phyloP scores from a whole-genome alignment of 768 basidiomycete species.

The Kwoniella dejecticola region DNA sequence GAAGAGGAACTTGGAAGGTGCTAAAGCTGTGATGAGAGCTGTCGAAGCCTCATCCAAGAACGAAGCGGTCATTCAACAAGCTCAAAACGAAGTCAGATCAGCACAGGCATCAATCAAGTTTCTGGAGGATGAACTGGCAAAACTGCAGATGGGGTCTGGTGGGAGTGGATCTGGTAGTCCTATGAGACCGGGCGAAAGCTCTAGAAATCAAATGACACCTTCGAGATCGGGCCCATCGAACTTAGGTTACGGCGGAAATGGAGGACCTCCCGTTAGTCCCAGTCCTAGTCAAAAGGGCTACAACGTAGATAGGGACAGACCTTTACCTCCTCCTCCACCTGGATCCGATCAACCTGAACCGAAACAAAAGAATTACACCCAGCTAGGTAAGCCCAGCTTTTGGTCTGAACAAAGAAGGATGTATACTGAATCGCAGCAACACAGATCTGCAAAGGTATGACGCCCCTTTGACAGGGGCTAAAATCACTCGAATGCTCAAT shows the following conservation, averaged over 20 bases:
- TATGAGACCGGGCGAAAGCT: slow-evolving; percentile 15
- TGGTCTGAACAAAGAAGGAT: no score
- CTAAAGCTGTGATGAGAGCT: slow-evolving; percentile 53
- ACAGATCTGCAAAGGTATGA: slow-evolving; percentile 93
- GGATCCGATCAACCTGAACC: slow-evolving; percentile 22
- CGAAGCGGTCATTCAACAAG: slow-evolving; percentile 56
- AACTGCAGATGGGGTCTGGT: slow-evolving; percentile 43
- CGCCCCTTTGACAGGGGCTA: slow-evolving; percentile 90
- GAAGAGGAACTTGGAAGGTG: slow-evolving; percentile 50
- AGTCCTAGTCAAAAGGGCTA: slow-evolving; percentile 32
- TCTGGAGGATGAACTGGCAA: slow-evolving; percentile 53
- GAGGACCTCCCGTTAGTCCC: slow-evolving; percentile 24
- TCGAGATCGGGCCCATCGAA: slow-evolving; percentile 11
- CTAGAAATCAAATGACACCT: slow-evolving; percentile 20
- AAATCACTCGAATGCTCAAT: slow-evolving; percentile 96
- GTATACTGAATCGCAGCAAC: no score
- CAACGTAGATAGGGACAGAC: slow-evolving; percentile 41
- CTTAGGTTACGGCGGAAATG: not conserved
- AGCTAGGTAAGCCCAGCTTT: slow-evolving; percentile 43
- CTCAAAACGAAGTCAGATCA: slow-evolving; percentile 54
- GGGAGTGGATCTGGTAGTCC: slow-evolving; percentile 22
- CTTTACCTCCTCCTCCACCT: slow-evolving; percentile 46
- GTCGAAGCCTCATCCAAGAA: slow-evolving; percentile 54
- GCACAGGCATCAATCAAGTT: slow-evolving; percentile 54
- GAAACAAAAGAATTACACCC: slow-evolving; percentile 44